Base-by-base conservation (phyloP, 768 basidiomycete genomes). In the Termitomyces sp. region DNA sequence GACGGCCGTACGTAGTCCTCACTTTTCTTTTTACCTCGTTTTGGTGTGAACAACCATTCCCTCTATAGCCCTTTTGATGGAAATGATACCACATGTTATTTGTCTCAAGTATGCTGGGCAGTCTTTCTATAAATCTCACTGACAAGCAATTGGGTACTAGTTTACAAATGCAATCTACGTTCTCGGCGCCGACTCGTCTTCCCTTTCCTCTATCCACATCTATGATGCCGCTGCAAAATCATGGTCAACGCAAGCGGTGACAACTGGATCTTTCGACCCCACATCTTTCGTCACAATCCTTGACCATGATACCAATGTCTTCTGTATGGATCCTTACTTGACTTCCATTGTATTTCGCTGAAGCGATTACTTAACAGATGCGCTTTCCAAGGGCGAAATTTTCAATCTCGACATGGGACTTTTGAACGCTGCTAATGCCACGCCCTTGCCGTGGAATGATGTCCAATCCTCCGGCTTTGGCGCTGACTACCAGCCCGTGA, bases 301-400 rank as follows among this genome's bases (percentile, higher is more conserved):
- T 32, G 94, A 98, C 72, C 94, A 96, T 60, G 94, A 98, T 68
- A 98, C 94, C 47, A 94, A 96, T 58, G 84, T 88, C 56, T 88
- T 97, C 72, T 94, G 88, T 89, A 68, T 59, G 77, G 70, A 50
- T 50, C 41, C 50, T 43, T 20, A 23, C 38, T 29, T 42, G 46
- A 36, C 15, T 33, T 42, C 11, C 35, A 5, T 50, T 12, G 27
- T 50, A 32, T 47, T 2, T 15, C 56, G 29, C 57, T 47, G 36
- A 50, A 31, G 15, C 52, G 15, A 13, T 35, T 43, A n/a, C n/a
- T n/a, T n/a, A 20, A 29, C n/a, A 88, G 89, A 91, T 68, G 88
- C 85, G 0, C 72, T 89, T 55, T 87, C 87, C 4, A 72, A 81
- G 1, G 82, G 79, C 42, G 82, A 80, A 50, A 55, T 95, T 2